Base-by-base conservation (phyloP, 1,284 basidiomycete genomes). In the Tilletiopsis washingtonensis region DNA sequence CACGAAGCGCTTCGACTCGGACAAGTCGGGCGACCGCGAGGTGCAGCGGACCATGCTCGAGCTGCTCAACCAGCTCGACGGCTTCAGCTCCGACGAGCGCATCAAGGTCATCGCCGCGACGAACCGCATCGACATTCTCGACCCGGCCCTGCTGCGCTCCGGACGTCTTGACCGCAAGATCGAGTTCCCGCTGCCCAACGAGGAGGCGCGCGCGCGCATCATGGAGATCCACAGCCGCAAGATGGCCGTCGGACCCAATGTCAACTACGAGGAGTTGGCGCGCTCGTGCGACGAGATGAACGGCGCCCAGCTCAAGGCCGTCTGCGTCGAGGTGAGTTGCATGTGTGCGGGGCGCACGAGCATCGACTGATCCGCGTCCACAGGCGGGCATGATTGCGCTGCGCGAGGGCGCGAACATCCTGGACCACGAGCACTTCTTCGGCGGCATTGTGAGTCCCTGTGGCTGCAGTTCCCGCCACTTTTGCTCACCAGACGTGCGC, bases 61-160 rank as follows among this genome's bases (percentile, higher is more conserved):
- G 74, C 80, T 99, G 46, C 81, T 98, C 39, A 98, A 97, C 75
- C 84, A 86, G 75, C 77, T 87, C 24, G 84, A 87, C 66, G 84
- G 84, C 5, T 82, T 82, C 75, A 87, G 88, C 51, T 90, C 86
- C 62, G 91, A 98, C 71, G 86, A 90, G 54, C 82, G 91, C 53
- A 98, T 98, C 79, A 98, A 98, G 82, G 93, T 99, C 59, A 97
- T 99, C 62, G 93, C 93, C 14, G 93, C 93, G 1, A 98, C 93
- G 26, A 98, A 98, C 77, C 83, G 93, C 74, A 99, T 98, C 67
- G 93, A 99, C 76, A 97, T 97, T 55, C 84, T 99, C 40, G 84
- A 87, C 69, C 84, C 84, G 2, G 84, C 84, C 0, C 76, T 87
- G 9, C 79, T 87, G 20, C 81, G 84, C 53, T 85, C 84, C 14